A percentile compares a stretch with the other conserved stretches of the same genome.
Evolutionary conservation across 306 rosid species (phyloP).

Genomic region (Comarum palustre): DNA sequence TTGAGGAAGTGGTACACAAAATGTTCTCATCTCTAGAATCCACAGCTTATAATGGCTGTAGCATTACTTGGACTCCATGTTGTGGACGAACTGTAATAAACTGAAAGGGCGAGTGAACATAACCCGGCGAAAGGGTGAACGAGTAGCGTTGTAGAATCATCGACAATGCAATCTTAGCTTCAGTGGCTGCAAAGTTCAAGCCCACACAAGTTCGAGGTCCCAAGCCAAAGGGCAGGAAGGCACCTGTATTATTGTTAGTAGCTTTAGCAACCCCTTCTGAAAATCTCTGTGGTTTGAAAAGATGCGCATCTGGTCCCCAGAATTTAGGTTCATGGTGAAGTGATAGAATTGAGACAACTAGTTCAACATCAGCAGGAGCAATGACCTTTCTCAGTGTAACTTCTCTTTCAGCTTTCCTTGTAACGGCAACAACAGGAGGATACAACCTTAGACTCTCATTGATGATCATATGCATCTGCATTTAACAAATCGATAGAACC

Average conservation of each 20-base stretch:
- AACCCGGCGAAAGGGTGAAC: constrained; percentile 27
- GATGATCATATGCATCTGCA: constrained; percentile 37
- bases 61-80: constrained; percentile 27
- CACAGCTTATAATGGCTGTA: not conserved
- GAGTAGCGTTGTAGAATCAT: constrained; percentile 33
- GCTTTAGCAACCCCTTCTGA: constrained; percentile 29
- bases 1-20: no score
- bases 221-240: constrained; percentile 26
- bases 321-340: constrained; percentile 31
- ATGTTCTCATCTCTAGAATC: no score
- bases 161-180: constrained; percentile 25
- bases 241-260: constrained; percentile 25
- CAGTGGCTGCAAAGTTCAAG: constrained; percentile 18
- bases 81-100: constrained; percentile 24
- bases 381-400: constrained; percentile 17
- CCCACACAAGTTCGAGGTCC: constrained; percentile 40
- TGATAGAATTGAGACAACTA: constrained; percentile 13
- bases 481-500: not conserved
- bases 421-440: constrained; percentile 14
- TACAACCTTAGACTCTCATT: constrained; percentile 34
- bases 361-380: constrained; percentile 13
- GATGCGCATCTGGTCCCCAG: constrained; percentile 33
- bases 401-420: constrained; percentile 15
- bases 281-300: constrained; percentile 34
- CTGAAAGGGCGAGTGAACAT: constrained; percentile 29